Base-by-base conservation (phyloP, 768 basidiomycete species). In the Hemileccinum impolitum region DNA sequence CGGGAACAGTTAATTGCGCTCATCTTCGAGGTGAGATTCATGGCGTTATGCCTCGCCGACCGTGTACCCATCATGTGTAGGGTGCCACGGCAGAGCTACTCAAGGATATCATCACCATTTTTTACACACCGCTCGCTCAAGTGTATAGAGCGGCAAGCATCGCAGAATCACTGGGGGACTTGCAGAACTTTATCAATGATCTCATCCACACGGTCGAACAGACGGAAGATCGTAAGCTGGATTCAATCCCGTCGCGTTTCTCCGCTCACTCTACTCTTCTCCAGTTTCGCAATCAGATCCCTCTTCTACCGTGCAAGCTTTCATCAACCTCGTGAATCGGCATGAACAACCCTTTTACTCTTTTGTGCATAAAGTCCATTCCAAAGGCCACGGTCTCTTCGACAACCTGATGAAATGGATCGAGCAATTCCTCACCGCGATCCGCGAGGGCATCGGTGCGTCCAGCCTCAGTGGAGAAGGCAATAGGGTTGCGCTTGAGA, bases 61-160 rank as follows among this genome's bases (percentile, higher is more conserved):
- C 31, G 36, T 48, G 36, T 37, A 43, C 39, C 53, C 44, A 47
- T 39, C 30, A 15, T 30, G 4, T 18, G 7, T 31, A 98, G 94
- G 94, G 96, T 18, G 85, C 85, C 39, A 98, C 96, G 0, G 85
- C 95, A 2, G 96, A 98, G 30, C 75, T 99, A 21, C 73, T 99
- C 61, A 97, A 94, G 68, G 96, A 99, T 65, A 97, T 99, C 51
- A 92, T 99, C 59, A 97, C 96, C 17, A 98, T 99, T 50, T 99
- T 99, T 69, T 99, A 99, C 67, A 72, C 94, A 1, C 96, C 96
- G 2, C 73, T 99, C 21, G 96, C 96, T 2, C 91, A 95, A 62
- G 96, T 98, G 2, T 99, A 98, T 71, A 84, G 90, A 59, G 96
- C 96, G 10, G 96, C 96, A 6, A 96, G 89, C 64, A 97, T 99